A percentile compares a stretch with the other conserved stretches of the same genome.
Conservation (phyloP, 305 asterid species). For the Fraxinus platypoda region DNA sequence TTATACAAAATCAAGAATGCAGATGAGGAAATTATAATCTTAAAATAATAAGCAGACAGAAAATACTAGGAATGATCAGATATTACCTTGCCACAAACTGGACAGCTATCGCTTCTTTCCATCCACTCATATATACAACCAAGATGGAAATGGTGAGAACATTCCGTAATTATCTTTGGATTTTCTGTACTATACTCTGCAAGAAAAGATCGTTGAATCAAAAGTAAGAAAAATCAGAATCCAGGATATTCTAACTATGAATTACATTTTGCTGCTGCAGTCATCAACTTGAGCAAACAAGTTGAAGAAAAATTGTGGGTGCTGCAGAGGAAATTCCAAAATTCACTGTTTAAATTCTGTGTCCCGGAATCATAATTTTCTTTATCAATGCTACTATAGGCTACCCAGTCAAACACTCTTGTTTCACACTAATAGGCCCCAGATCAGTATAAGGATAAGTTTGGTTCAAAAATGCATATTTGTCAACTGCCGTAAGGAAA, state of each 20-base stretch:
- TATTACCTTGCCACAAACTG: conserved; percentile 84
- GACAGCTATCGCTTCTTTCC: conserved; percentile 95
- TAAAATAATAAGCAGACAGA: conserved; percentile 4
- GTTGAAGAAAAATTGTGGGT: neutral
- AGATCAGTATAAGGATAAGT: neutral
- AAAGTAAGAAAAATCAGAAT: conserved; percentile 5
- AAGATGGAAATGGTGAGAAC: conserved; percentile 89
- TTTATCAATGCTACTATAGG: neutral
- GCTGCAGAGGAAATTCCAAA: neutral
- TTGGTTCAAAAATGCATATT: neutral
- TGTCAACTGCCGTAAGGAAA: neutral
- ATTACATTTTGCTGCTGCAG: neutral
- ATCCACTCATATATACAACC: conserved; percentile 98
- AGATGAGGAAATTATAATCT: neutral
- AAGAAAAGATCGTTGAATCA: conserved; percentile 15
- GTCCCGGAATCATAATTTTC: neutral
- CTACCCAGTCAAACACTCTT: neutral
- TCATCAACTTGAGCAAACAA: conserved; percentile 13
- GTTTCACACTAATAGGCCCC: neutral
- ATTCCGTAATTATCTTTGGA: conserved; percentile 75
- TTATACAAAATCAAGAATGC: conserved; percentile 13
- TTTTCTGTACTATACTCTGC: conserved; percentile 81
- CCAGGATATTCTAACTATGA: neutral
- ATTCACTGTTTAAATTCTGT: conserved; percentile 7
- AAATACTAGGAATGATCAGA: neutral